Evolutionary conservation across 768 basidiomycete species (phyloP).

Genomic region (Xanthoconium stramineum): DNA sequence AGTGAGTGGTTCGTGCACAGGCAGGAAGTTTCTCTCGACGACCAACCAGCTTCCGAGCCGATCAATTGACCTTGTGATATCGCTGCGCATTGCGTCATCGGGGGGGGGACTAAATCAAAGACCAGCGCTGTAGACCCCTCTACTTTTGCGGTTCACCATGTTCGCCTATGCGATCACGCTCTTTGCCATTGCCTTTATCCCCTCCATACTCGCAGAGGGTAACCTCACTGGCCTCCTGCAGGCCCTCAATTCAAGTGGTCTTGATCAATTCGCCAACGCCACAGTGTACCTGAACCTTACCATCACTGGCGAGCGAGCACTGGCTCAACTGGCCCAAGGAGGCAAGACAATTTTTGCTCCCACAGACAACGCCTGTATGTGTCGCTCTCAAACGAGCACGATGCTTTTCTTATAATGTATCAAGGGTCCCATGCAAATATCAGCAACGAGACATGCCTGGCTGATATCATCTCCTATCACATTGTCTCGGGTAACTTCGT

Average conservation of each 20-base stretch:
- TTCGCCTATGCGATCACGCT: conserved; percentile 6
- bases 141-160: conserved; percentile 14
- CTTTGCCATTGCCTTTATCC: conserved; percentile 20
- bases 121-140: not conserved
- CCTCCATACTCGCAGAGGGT: conserved; percentile 32
- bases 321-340: conserved; percentile 41
- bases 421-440: conserved; percentile 14
- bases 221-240: conserved; percentile 33
- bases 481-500: conserved; percentile 51
- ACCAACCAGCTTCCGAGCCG: not conserved
- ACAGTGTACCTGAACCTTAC: conserved; percentile 43
- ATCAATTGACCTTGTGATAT: not conserved
- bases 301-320: conserved; percentile 40
- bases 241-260: conserved; percentile 38
- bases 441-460: conserved; percentile 35
- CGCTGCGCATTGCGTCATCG: conserved; percentile 32
- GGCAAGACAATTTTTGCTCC: conserved; percentile 58
- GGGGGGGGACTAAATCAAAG: not conserved
- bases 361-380: conserved; percentile 51
- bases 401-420: conserved; percentile 1
- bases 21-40: not conserved
- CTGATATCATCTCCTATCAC: conserved; percentile 55
- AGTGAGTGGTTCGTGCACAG: not conserved
- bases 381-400: conserved; percentile 12
- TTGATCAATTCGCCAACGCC: conserved; percentile 40